A percentile compares a stretch with the other conserved stretches of the same genome.
Evolutionary conservation across 2,329 filamentous ascomycete species (phyloP).

Genomic region (Aspergillus transmontanensis): DNA sequence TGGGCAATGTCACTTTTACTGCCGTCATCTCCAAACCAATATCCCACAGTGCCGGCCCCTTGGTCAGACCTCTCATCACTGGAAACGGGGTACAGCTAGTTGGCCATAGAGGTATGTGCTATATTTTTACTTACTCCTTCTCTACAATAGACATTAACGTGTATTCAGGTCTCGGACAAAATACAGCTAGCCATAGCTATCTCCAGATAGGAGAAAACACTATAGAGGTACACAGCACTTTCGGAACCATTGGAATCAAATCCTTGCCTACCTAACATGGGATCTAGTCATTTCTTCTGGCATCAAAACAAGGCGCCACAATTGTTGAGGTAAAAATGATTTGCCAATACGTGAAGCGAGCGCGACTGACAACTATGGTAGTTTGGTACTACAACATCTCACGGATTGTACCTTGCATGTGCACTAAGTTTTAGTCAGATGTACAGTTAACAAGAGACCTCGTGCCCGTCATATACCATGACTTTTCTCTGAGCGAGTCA

Average conservation of each 20-base stretch:
- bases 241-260: not conserved
- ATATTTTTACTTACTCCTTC: not conserved
- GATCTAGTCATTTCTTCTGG: conserved; percentile 37
- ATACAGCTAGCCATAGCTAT: conserved; percentile 28
- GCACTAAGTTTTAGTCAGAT: conserved; percentile 29
- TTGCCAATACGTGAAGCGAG: not conserved
- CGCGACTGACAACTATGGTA: not conserved
- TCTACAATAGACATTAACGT: not conserved
- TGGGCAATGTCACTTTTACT: conserved; percentile 40
- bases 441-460: conserved; percentile 47
- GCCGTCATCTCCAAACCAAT: conserved; percentile 28
- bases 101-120: conserved; percentile 36
- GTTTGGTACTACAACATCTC: conserved; percentile 10
- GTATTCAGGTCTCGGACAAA: conserved; percentile 27
- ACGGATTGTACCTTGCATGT: not conserved
- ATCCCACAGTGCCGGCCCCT: not conserved
- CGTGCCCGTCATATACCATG: conserved; percentile 46
- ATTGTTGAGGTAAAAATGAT: conserved; percentile 35
- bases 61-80: not conserved
- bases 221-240: conserved; percentile 25
- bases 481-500: conserved; percentile 47
- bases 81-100: conserved; percentile 23
- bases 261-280: not conserved
- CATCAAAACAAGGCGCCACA: conserved; percentile 36
- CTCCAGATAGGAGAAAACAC: conserved; percentile 46